Conservation (phyloP, 331 rosid species). For the Malus hybrid region DNA sequence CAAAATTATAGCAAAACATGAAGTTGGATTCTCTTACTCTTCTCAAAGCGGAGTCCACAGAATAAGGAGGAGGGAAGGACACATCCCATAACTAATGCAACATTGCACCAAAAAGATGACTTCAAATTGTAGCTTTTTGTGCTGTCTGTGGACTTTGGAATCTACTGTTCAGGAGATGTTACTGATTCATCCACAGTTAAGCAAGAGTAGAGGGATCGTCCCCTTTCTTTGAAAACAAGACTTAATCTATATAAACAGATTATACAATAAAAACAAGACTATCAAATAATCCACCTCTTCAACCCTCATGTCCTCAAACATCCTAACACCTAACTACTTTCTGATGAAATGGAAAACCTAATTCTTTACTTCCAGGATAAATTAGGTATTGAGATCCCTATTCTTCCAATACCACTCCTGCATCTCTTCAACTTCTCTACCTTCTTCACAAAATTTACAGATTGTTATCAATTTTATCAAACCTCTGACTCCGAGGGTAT, state of each 20-base stretch:
- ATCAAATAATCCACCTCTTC: neutral
- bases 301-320: neutral
- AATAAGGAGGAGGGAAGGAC: slow-evolving; percentile 3
- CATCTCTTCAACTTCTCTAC: neutral
- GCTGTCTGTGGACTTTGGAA: neutral
- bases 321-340: neutral
- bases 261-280: neutral
- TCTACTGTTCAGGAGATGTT: neutral
- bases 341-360: neutral
- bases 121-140: neutral
- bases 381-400: neutral
- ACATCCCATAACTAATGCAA: neutral
- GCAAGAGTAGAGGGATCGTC: neutral
- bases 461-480: neutral
- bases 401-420: neutral
- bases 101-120: neutral
- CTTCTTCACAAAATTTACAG: neutral
- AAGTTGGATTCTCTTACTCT: slow-evolving; percentile 34
- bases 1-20: neutral
- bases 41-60: slow-evolving; percentile 56
- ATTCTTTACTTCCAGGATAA: neutral
- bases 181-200: neutral
- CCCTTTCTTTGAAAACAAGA: neutral
- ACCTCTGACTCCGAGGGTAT: neutral
- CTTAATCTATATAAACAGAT: neutral